phyloP scores from a whole-genome alignment of 129 eudicot genomes.

The Helianthus tuberosus region DNA sequence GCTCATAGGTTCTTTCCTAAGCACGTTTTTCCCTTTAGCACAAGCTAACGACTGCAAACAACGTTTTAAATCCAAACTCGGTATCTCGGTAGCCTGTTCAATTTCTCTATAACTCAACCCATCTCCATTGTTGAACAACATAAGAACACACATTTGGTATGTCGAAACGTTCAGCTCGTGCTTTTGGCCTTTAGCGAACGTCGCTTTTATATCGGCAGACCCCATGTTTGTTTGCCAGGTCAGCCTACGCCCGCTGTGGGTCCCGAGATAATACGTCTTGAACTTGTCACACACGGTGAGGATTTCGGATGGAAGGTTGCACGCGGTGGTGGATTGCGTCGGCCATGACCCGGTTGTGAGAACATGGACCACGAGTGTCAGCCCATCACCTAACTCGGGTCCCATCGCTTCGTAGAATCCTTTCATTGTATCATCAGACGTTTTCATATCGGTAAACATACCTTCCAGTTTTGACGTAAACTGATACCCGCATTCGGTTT shows the following conservation, averaged over 20 bases:
- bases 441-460: slow-evolving; percentile 57
- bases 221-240: slow-evolving; percentile 9
- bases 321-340: background rate
- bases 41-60: slow-evolving; percentile 8
- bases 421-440: slow-evolving; percentile 17
- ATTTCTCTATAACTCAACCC: slow-evolving; percentile 1
- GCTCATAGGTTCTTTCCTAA: slow-evolving; percentile 31
- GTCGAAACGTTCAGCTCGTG: slow-evolving; percentile 3
- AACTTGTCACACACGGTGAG: background rate
- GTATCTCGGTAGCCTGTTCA: slow-evolving; percentile 5
- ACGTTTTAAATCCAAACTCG: background rate
- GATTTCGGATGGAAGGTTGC: slow-evolving; percentile 5
- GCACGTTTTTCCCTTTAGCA: slow-evolving; percentile 12
- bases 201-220: background rate
- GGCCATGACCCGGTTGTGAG: slow-evolving; percentile 6
- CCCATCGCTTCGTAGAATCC: background rate
- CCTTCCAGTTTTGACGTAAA: slow-evolving; percentile 57
- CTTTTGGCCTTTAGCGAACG: slow-evolving; percentile 1
- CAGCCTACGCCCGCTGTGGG: slow-evolving; percentile 3
- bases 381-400: slow-evolving; percentile 2
- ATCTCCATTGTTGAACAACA: background rate
- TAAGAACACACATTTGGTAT: slow-evolving; percentile 6
- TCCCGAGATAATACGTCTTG: background rate
- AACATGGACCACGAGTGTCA: background rate
- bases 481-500: slow-evolving; percentile 58